Conservation (phyloP, 139 green algal genomes). For the Tetradesmus obliquus region DNA sequence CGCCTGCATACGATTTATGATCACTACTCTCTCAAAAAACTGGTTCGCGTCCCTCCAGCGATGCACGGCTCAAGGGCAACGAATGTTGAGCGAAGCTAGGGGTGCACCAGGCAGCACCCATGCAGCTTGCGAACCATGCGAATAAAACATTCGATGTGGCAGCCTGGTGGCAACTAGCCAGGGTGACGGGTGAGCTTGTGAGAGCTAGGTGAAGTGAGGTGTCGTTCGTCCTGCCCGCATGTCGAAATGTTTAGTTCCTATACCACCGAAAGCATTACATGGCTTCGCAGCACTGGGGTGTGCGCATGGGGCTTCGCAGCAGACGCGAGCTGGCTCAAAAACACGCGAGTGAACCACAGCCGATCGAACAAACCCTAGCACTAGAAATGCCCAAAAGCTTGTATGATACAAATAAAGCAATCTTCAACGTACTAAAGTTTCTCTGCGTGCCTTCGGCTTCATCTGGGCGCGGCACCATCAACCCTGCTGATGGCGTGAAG, state of each 20-base stretch:
- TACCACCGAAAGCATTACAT: not conserved
- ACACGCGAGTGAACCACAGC: not conserved
- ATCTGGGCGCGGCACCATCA: no score
- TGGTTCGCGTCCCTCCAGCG: not conserved
- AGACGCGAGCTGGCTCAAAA: not conserved
- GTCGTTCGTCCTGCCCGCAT: not conserved
- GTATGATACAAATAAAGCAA: not conserved
- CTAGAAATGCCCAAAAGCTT: not conserved
- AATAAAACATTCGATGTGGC: not conserved
- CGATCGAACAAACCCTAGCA: not conserved
- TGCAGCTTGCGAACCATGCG: not conserved
- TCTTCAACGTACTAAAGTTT: not conserved
- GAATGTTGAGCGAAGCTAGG: not conserved
- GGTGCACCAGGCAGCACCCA: not conserved
- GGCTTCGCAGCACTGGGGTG: not conserved
- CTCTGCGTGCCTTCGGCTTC: no score
- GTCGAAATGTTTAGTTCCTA: not conserved
- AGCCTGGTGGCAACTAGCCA: not conserved
- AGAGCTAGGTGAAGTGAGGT: not conserved
- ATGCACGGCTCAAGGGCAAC: not conserved
- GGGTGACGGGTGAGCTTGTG: not conserved
- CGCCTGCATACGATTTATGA: not conserved
- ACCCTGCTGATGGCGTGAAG: no score
- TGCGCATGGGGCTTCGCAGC: not conserved
- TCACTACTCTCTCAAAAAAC: not conserved